Conservation (phyloP, 2,329 filamentous ascomycete species). For the Xylariales sp. region DNA sequence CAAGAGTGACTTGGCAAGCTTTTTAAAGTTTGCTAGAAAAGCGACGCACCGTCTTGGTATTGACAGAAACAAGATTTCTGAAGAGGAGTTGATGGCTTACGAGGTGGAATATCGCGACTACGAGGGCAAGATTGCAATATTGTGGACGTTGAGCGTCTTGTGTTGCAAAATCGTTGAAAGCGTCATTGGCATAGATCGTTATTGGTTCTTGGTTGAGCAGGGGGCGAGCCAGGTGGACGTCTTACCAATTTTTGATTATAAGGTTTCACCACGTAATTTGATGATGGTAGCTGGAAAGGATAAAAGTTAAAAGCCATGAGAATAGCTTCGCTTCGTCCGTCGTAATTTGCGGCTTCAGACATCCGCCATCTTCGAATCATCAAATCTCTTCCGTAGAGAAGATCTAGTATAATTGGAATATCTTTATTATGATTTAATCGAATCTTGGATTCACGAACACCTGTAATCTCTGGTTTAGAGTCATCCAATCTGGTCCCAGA, state of each 20-base stretch:
- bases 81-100: conserved; percentile 19
- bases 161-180: conserved; percentile 30
- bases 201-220: conserved; percentile 24
- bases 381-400: too few species aligned
- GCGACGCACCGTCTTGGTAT: conserved; percentile 21
- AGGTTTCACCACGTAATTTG: conserved; percentile 21
- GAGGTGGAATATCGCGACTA: conserved; percentile 18
- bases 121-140: conserved; percentile 23
- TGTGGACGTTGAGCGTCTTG: conserved; percentile 28
- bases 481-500: too few species aligned
- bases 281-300: conserved; percentile 22
- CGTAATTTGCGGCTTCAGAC: too few species aligned
- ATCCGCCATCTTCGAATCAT: too few species aligned
- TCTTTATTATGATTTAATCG: too few species aligned
- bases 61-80: conserved; percentile 11
- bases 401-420: too few species aligned
- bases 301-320: neutral
- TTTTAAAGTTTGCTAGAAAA: conserved; percentile 21
- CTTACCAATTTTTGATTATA: conserved; percentile 21
- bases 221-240: conserved; percentile 18
- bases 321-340: too few species aligned
- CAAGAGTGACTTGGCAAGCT: conserved; percentile 23
- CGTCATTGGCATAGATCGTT: conserved; percentile 26
- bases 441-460: too few species aligned
- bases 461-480: too few species aligned